These are phyloP conservation scores for Berberis thunbergii DNA, from an alignment of 164 flowering plant species.

Conservation along the genomic window DNA sequence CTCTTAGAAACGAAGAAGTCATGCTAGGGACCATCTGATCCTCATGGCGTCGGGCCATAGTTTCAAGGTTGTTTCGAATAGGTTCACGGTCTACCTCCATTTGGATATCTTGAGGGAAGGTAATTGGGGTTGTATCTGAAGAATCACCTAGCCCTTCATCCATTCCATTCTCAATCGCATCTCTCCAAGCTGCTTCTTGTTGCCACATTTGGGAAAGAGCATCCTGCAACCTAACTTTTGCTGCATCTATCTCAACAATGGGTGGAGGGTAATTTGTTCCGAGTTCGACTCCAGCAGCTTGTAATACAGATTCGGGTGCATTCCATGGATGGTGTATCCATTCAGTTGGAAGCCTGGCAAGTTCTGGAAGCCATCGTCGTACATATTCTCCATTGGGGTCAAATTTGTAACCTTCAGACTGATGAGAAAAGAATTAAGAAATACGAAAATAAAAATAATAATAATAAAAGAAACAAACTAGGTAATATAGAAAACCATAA, in stretches of 20 bases:
- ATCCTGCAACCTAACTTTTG: slow-evolving; percentile 64
- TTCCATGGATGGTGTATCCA: slow-evolving; percentile 99
- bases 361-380: slow-evolving; percentile 95
- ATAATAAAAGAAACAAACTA: too few species aligned
- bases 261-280: slow-evolving; percentile 92
- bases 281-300: slow-evolving; percentile 91
- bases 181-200: slow-evolving; percentile 74
- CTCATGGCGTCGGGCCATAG: slow-evolving; percentile 33
- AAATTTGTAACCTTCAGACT: slow-evolving; percentile 86
- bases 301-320: slow-evolving; percentile 80
- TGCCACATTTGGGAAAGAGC: slow-evolving; percentile 86
- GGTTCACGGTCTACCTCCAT: slow-evolving; percentile 71
- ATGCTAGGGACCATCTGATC: slow-evolving; percentile 98
- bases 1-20: slow-evolving; percentile 50
- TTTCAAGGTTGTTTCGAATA: slow-evolving; percentile 28
- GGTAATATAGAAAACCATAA: too few species aligned
- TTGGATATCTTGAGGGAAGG: slow-evolving; percentile 65
- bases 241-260: slow-evolving; percentile 67
- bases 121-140: slow-evolving; percentile 45
- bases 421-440: slow-evolving; percentile 8
- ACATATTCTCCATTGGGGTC: slow-evolving; percentile 95
- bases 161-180: slow-evolving; percentile 81
- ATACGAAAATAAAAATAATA: too few species aligned
- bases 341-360: slow-evolving; percentile 80
- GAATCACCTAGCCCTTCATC: slow-evolving; percentile 98